Evolutionary conservation across 208 protist genomes (phyloP), one percentile per base, ranked within the genome.

Genomic region (Acanthamoeba sp.): DNA sequence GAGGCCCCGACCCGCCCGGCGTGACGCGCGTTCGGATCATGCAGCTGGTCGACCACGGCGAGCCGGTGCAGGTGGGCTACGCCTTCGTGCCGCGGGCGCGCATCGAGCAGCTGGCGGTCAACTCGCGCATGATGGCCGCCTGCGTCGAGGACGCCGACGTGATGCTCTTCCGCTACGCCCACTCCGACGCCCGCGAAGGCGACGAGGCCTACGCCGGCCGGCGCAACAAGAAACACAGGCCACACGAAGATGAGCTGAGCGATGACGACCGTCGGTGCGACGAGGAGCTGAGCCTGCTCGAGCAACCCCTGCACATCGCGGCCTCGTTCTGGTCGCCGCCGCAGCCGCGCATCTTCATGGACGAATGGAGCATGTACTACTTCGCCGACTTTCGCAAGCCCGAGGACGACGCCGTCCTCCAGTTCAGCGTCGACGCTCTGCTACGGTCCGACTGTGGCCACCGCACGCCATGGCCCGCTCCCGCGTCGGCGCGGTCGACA

Each of bases 321-420:
- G 36, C 71, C 32, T 80, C 71, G 36, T 80, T 48, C 71, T 80
- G 48, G 16, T 50, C 36, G 14, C 71, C 71, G 36, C 71, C 36
- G 32, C 71, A 80, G 71, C 36, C 71, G 14, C 32, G 32, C 36
- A 80, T 80, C 18, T 38, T 48, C 38, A 80, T 48, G 71, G 71
- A 80, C 71, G 71, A 80, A 12, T 48, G 71, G 71, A 38, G 71
- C 71, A 38, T 80, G 34, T 80, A 50, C 71, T 80, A 80, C 71
- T 45, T 80, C 10, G 71, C 71, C 71, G 71, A 80, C 34, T 80
- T 80, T 20, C 71, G 71, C 38, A 24, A 12, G 32, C 71, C 71
- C n/a, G 71, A 80, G 71, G 71, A 80, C 38, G 2, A 80, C 36
- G 38, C n/a, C 20, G 38, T 48, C 0, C 71, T 80, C 20, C 36